These are phyloP conservation scores for Pestalotiopsis sp. DNA, from an alignment of 2,329 filamentous ascomycete genomes.

Conservation along the genomic window DNA sequence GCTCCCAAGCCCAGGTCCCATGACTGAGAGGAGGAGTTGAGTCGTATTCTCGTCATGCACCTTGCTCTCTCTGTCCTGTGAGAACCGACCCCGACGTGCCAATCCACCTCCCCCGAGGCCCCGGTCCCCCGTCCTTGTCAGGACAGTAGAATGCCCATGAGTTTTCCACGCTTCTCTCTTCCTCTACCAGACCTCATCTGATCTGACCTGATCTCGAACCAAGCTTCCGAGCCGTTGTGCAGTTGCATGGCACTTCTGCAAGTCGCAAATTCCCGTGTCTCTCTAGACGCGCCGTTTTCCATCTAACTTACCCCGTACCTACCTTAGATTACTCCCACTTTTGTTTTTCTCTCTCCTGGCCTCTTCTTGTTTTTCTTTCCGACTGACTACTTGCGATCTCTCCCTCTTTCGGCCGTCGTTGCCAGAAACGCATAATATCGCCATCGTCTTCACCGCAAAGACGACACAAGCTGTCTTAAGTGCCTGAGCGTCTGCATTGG, in stretches of 20 bases:
- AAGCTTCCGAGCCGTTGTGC: slow-evolving; percentile 4
- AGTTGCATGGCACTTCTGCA: background rate
- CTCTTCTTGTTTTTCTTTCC: background rate
- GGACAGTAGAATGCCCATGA: no score
- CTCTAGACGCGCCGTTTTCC: background rate
- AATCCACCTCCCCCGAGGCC: background rate
- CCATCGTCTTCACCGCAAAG: slow-evolving; percentile 5
- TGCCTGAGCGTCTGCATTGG: slow-evolving; percentile 9
- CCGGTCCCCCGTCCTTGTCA: background rate
- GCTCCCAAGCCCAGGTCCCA: background rate
- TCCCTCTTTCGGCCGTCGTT: background rate
- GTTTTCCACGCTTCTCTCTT: no score
- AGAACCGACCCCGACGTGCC: background rate
- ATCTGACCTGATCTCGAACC: background rate
- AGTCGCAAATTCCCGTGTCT: background rate
- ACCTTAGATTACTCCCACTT: background rate
- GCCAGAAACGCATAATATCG: background rate
- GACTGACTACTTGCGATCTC: background rate
- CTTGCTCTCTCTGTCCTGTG: background rate
- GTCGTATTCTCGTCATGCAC: background rate
- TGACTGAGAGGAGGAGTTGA: background rate
- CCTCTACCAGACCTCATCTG: background rate
- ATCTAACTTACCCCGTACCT: background rate
- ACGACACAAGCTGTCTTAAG: background rate
- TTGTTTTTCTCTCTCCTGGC: background rate